Evolutionary conservation across 2,329 filamentous ascomycete species (phyloP).

Genomic region (Aspergillus pseudonomiae): DNA sequence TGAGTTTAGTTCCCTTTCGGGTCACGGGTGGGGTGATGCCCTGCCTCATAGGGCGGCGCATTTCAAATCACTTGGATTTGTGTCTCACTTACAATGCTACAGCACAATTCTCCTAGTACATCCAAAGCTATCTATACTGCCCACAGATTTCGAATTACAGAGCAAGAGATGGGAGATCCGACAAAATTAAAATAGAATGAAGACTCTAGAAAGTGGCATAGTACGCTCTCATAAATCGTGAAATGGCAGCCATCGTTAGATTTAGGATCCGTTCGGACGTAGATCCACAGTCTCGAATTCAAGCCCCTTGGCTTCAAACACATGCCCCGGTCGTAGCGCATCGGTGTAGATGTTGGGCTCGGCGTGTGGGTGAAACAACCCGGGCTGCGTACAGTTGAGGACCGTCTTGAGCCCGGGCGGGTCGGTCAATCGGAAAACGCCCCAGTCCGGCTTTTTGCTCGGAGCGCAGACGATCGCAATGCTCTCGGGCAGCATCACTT

Average conservation of each 20-base stretch:
- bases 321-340: slow-evolving; percentile 70
- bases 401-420: slow-evolving; percentile 89
- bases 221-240: slow-evolving; percentile 10
- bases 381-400: slow-evolving; percentile 73
- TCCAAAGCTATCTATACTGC: not conserved
- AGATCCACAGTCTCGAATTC: slow-evolving; percentile 71
- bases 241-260: slow-evolving; percentile 9
- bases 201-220: slow-evolving; percentile 2
- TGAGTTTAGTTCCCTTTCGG: not conserved
- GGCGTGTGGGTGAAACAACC: slow-evolving; percentile 80
- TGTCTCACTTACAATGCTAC: no score
- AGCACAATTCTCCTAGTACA: not conserved
- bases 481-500: slow-evolving; percentile 94
- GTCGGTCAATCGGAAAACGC: slow-evolving; percentile 90
- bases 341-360: slow-evolving; percentile 77
- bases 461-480: slow-evolving; percentile 97
- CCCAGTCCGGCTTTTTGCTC: slow-evolving; percentile 73
- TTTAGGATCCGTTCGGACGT: slow-evolving; percentile 30
- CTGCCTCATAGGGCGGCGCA: not conserved
- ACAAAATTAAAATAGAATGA: not conserved
- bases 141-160: not conserved
- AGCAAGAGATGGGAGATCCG: not conserved
- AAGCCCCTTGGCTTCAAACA: slow-evolving; percentile 68
- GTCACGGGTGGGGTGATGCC: not conserved
- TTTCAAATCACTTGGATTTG: not conserved